phyloP scores from a whole-genome alignment of 257 asterid genomes.

The Phtheirospermum japonicum region DNA sequence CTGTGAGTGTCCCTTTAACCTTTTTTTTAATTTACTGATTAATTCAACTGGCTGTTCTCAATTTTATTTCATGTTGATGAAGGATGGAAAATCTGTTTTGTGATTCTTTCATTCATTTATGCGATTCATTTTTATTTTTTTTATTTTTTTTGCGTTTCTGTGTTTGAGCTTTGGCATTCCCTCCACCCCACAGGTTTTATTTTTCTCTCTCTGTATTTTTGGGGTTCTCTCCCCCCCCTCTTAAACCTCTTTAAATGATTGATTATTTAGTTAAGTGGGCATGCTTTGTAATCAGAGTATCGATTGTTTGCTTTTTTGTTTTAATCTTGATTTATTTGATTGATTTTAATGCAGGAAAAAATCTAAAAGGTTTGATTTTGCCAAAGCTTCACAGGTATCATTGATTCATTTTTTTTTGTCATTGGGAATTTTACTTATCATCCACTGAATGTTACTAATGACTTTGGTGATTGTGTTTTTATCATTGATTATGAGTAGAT shows the following conservation, averaged over 20 bases:
- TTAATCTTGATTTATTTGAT: slow-evolving; percentile 21
- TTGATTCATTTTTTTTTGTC: slow-evolving; percentile 18
- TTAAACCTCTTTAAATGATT: neutral
- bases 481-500: slow-evolving; percentile 20
- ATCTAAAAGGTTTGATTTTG: slow-evolving; percentile 23
- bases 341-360: slow-evolving; percentile 26
- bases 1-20: slow-evolving; percentile 32
- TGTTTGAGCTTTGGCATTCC: slow-evolving; percentile 1
- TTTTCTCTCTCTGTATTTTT: neutral
- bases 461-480: slow-evolving; percentile 14
- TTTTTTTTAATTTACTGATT: slow-evolving; percentile 14
- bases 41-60: slow-evolving; percentile 18
- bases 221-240: neutral
- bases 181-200: neutral
- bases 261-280: neutral
- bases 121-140: neutral
- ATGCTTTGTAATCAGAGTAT: neutral
- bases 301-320: slow-evolving; percentile 21
- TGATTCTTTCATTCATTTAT: slow-evolving; percentile 1
- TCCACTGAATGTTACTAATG: slow-evolving; percentile 20
- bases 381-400: slow-evolving; percentile 25
- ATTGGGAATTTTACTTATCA: slow-evolving; percentile 14
- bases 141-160: neutral
- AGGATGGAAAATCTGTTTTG: slow-evolving; percentile 2
- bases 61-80: slow-evolving; percentile 16